phyloP scores from a whole-genome alignment of 2,329 filamentous ascomycete species.

The Ascochyta clinopodiicola region DNA sequence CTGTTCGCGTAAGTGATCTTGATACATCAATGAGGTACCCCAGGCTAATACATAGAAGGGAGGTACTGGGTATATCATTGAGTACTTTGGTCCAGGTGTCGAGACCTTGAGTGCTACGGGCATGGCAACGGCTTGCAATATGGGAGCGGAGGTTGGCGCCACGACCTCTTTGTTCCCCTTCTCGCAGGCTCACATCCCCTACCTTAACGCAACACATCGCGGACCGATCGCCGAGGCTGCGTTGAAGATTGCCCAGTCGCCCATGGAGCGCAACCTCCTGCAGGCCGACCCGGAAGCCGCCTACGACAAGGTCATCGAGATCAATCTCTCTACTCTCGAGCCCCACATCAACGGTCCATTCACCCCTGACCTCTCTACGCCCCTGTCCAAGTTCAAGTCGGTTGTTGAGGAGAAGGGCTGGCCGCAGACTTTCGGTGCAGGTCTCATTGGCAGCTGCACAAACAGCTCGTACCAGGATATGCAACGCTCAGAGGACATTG shows the following conservation, averaged over 20 bases:
- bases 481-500: conserved; percentile 90
- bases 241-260: conserved; percentile 64
- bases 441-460: conserved; percentile 96
- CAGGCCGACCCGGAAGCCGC: conserved; percentile 79
- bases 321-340: conserved; percentile 88
- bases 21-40: neutral
- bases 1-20: conserved; percentile 67
- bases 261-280: conserved; percentile 69
- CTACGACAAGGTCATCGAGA: conserved; percentile 90
- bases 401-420: conserved; percentile 84
- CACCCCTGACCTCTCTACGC: conserved; percentile 93
- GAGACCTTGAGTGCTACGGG: conserved; percentile 89
- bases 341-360: conserved; percentile 97
- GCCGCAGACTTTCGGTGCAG: conserved; percentile 89
- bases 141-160: conserved; percentile 89
- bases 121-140: conserved; percentile 91
- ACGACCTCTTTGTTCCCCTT: conserved; percentile 96
- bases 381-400: conserved; percentile 86
- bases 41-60: conserved; percentile 56
- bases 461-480: conserved; percentile 99
- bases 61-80: conserved; percentile 92
- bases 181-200: conserved; percentile 80
- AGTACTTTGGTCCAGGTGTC: conserved; percentile 91
- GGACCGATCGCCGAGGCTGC: conserved; percentile 72
- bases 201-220: conserved; percentile 84